Conservation (phyloP, 345 rosid species). For the Rubroshorea leprosula region DNA sequence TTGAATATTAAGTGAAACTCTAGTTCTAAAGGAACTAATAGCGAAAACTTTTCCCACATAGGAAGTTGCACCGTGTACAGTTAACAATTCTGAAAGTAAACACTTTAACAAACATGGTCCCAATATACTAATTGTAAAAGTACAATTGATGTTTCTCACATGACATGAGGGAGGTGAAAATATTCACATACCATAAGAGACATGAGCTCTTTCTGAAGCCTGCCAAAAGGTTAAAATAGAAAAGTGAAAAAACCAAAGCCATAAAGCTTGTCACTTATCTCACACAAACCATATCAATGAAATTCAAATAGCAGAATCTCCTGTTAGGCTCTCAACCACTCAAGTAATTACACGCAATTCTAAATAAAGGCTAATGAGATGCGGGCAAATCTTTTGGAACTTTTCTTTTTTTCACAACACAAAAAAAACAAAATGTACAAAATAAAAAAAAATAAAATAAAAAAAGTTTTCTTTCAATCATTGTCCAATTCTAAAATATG, state of each 20-base stretch:
- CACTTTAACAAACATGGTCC: neutral
- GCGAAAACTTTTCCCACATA: too few relatives aligned
- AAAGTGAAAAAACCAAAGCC: neutral
- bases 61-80: neutral
- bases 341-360: too few relatives aligned
- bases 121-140: neutral
- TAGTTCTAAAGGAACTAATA: too few relatives aligned
- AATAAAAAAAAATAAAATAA: too few relatives aligned
- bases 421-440: too few relatives aligned
- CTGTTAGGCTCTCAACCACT: too few relatives aligned
- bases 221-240: conserved; percentile 14
- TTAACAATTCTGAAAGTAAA: neutral
- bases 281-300: neutral
- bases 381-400: too few relatives aligned
- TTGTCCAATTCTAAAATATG: too few relatives aligned
- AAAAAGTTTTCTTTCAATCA: too few relatives aligned
- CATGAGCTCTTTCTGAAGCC: conserved; percentile 68
- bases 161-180: neutral
- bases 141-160: neutral
- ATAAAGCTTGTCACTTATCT: too few relatives aligned
- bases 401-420: too few relatives aligned
- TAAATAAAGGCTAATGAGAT: too few relatives aligned
- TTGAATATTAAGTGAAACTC: neutral
- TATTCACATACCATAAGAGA: conserved; percentile 50
- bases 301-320: neutral